A percentile compares a stretch with the other conserved stretches of the same genome.
Conservation (phyloP, 2,329 filamentous ascomycete genomes). For the Coniochaeta sp. region DNA sequence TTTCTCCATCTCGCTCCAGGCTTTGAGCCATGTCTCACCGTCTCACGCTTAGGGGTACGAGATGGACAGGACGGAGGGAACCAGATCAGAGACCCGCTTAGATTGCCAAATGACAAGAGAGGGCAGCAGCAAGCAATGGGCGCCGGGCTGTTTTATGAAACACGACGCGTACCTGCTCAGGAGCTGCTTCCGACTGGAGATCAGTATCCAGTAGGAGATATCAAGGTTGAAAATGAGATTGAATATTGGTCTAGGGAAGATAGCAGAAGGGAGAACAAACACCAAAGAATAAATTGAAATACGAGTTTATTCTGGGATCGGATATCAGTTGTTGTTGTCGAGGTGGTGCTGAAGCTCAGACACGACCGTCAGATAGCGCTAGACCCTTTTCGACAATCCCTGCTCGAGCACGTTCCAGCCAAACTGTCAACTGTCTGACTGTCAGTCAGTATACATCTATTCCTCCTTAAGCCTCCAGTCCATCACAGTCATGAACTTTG, state of each 20-base stretch:
- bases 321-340: too few species aligned
- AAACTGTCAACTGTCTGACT: too few species aligned
- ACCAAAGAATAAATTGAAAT: too few species aligned
- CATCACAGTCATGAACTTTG: too few species aligned
- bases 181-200: neutral
- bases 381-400: neutral
- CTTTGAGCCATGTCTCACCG: neutral
- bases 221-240: neutral
- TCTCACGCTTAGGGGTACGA: neutral
- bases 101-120: neutral
- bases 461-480: too few species aligned
- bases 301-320: too few species aligned
- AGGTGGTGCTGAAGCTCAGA: neutral
- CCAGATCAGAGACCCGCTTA: neutral
- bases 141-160: neutral
- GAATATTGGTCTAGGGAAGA: neutral
- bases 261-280: too few species aligned
- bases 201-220: neutral
- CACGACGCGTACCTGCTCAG: neutral
- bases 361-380: neutral
- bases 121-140: neutral
- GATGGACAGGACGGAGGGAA: neutral
- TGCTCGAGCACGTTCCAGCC: neutral
- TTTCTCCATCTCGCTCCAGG: neutral
- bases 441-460: neutral